A percentile compares a stretch with the other conserved stretches of the same genome.
These are phyloP conservation scores for Ceratocystis alfenasii DNA, from an alignment of 2,329 filamentous ascomycete species.

Conservation along the genomic window DNA sequence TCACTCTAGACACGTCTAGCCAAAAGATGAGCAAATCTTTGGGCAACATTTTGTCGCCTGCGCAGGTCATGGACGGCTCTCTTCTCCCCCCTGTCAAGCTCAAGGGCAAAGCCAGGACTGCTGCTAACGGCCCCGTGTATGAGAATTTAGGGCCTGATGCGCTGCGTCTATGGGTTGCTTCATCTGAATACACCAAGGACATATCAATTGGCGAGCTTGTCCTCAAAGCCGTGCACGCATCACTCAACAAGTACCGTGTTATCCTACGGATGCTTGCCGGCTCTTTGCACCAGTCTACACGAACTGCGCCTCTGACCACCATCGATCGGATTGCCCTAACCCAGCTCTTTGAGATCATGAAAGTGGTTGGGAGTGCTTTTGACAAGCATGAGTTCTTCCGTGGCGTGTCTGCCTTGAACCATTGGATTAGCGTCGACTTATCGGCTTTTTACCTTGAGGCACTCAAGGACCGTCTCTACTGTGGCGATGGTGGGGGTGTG, in stretches of 20 bases:
- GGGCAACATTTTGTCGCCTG: slow-evolving; percentile 73
- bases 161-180: slow-evolving; percentile 80
- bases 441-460: slow-evolving; percentile 92
- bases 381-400: slow-evolving; percentile 70
- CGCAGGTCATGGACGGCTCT: slow-evolving; percentile 73
- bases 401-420: slow-evolving; percentile 59
- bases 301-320: slow-evolving; percentile 41
- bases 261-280: slow-evolving; percentile 87
- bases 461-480: slow-evolving; percentile 85
- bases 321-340: slow-evolving; percentile 65
- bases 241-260: slow-evolving; percentile 74
- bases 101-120: slow-evolving; percentile 38
- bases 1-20: slow-evolving; percentile 78
- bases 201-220: slow-evolving; percentile 69
- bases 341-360: slow-evolving; percentile 56
- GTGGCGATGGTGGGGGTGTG: slow-evolving; percentile 55
- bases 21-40: slow-evolving; percentile 98
- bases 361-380: slow-evolving; percentile 53
- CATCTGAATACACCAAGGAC: slow-evolving; percentile 82
- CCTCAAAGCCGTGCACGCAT: slow-evolving; percentile 62
- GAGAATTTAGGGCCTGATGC: slow-evolving; percentile 77
- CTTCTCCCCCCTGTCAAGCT: slow-evolving; percentile 58
- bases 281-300: slow-evolving; percentile 47
- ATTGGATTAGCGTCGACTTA: slow-evolving; percentile 70
- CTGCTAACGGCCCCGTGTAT: slow-evolving; percentile 31